phyloP scores from a whole-genome alignment of 306 rosid genomes.

The Begonia masoniana region DNA sequence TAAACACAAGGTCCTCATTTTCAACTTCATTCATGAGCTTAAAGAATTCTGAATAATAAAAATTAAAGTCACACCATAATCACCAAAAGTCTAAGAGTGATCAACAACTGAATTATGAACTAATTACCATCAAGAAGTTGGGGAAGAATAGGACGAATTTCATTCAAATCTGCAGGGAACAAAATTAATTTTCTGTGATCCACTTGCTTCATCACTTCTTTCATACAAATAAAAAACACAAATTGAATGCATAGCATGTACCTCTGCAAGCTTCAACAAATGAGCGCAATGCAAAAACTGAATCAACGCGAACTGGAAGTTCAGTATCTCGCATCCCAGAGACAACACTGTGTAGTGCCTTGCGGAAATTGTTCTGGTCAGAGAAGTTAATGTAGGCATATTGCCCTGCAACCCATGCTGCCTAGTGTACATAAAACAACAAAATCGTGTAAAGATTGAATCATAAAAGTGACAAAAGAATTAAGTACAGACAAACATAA shows the following conservation, averaged over 20 bases:
- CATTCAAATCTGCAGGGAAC: constrained; percentile 60
- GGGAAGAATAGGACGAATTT: constrained; percentile 86
- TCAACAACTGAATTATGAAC: constrained; percentile 13
- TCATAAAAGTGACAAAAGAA: no score
- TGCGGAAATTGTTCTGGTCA: constrained; percentile 74
- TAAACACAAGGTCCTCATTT: constrained; percentile 94
- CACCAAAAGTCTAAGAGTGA: not conserved
- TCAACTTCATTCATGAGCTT: constrained; percentile 97
- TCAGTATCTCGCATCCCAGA: constrained; percentile 83
- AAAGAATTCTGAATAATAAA: constrained; percentile 56
- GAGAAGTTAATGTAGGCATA: constrained; percentile 74
- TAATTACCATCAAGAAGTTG: constrained; percentile 80
- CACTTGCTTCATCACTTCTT: not conserved
- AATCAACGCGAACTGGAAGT: constrained; percentile 96
- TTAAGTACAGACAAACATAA: no score
- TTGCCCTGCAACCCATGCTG: constrained; percentile 99
- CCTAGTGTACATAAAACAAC: constrained; percentile 31
- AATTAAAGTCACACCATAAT: constrained; percentile 8
- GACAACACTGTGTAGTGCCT: constrained; percentile 81
- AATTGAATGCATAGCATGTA: constrained; percentile 6
- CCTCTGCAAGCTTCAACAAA: constrained; percentile 94
- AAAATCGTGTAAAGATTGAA: no score
- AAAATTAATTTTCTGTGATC: constrained; percentile 1
- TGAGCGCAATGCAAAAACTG: constrained; percentile 88
- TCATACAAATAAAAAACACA: not conserved